A percentile compares a stretch with the other conserved stretches of the same genome.
Conservation (phyloP, 768 basidiomycete genomes). For the Lactarius sp. region DNA sequence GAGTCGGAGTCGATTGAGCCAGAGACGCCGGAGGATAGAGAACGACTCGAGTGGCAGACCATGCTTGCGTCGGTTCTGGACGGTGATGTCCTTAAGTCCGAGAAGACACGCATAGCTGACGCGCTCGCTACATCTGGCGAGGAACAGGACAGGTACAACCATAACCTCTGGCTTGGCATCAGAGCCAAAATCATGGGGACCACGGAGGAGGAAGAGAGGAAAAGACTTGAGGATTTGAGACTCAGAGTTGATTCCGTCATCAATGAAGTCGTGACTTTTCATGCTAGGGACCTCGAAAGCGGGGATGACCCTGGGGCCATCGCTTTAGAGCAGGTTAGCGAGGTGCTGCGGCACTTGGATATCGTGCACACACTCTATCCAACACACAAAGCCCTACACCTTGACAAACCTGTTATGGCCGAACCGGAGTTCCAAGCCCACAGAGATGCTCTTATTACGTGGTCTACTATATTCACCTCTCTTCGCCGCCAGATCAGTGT, state of each 20-base stretch:
- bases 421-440: conserved; percentile 69
- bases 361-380: conserved; percentile 86
- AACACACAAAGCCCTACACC: conserved; percentile 69
- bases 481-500: conserved; percentile 77
- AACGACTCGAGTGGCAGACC: conserved; percentile 92
- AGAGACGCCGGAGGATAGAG: conserved; percentile 66
- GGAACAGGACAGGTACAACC: conserved; percentile 60
- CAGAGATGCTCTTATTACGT: conserved; percentile 85
- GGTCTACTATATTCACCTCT: conserved; percentile 84
- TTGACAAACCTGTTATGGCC: conserved; percentile 69
- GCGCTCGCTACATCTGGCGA: conserved; percentile 66
- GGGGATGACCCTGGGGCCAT: conserved; percentile 36
- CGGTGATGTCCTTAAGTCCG: conserved; percentile 92
- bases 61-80: conserved; percentile 90
- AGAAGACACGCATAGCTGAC: conserved; percentile 87
- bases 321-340: conserved; percentile 58
- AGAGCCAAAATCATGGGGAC: conserved; percentile 80
- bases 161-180: conserved; percentile 84
- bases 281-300: conserved; percentile 44
- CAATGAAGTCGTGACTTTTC: conserved; percentile 77
- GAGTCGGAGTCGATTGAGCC: conserved; percentile 64
- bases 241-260: conserved; percentile 79
- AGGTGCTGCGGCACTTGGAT: conserved; percentile 69
- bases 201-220: conserved; percentile 77
- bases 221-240: conserved; percentile 76